Evolutionary conservation across 1,284 basidiomycete species (phyloP).

Genomic region (Volvariella volvacea): DNA sequence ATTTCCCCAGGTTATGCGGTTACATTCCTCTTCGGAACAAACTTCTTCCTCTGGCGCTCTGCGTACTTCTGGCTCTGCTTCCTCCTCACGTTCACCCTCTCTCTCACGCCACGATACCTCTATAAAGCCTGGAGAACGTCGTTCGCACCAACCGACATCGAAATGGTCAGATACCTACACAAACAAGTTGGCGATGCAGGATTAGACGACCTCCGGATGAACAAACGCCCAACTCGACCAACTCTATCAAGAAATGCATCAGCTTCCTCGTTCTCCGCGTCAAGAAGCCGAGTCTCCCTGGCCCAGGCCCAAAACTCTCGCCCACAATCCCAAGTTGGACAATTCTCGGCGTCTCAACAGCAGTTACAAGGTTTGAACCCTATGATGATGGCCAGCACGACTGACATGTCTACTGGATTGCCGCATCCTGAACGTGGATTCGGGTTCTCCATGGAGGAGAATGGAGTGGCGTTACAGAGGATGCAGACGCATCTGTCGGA

Average conservation of each 20-base stretch:
- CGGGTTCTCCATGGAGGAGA: conserved; percentile 81
- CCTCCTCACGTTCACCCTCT: conserved; percentile 64
- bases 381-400: conserved; percentile 43
- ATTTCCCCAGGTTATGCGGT: conserved; percentile 64
- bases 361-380: no score
- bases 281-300: no score
- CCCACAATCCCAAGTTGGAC: no score
- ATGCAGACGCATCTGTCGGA: conserved; percentile 76
- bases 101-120: conserved; percentile 74
- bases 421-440: conserved; percentile 71
- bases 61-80: conserved; percentile 85
- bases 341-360: no score
- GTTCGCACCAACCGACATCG: conserved; percentile 77
- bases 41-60: conserved; percentile 76
- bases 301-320: no score
- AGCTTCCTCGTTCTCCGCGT: no score
- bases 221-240: no score
- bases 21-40: conserved; percentile 66
- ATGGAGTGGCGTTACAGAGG: conserved; percentile 73
- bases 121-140: conserved; percentile 66
- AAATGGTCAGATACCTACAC: conserved; percentile 62
- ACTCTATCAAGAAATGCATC: no score
- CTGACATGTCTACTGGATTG: conserved; percentile 81
- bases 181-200: conserved; percentile 21
- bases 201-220: no score